Evolutionary conservation across 164 flowering plant genomes (phyloP), one percentile per base, ranked within the genome.

Genomic region (Cinnamomum chago): DNA sequence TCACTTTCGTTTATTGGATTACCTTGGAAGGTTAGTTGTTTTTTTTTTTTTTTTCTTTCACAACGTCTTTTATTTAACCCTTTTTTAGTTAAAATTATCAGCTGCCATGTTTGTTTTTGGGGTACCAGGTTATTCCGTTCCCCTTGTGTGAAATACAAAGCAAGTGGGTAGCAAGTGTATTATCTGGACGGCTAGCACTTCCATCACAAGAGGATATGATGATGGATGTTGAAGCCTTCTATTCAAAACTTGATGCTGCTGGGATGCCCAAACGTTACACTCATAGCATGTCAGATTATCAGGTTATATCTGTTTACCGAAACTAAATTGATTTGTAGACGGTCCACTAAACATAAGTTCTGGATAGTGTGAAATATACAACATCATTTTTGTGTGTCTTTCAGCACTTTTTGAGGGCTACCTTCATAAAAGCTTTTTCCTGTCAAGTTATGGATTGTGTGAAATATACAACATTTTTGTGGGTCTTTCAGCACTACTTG

Each of bases 1-100:
- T 81, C 84, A 79, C 89, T 95, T 78, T 95, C 97, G 17, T 95
- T 95, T 76, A 84, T 95, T 69, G 98, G 97, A 7, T 35, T 95
- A 78, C 89, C 97, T 62, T 89, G 91, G 90, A 92, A 87, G 97
- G 98, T 90, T 52, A 35, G 24, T 47, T 0, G 22, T n/a, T n/a
- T n/a, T n/a, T 15, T 25, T 33, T 6, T 25, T 30, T 30, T 35
- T n/a, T 40, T 25, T 25, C 20, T 17, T 67, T 74, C 47, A 27
- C n/a, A 30, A 25, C 23, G 47, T 30, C 28, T 66, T 30, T 20
- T 20, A 14, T 68, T 66, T 33, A 17, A 70, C 20, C 22, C 50
- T 71, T 9, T 62, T 55, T 15, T 20, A 15, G n/a, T 55, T 55
- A 55, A 15, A 55, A 55, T 18, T 64, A 33, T 33, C 14, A 65